These are phyloP conservation scores for Podospora didyma DNA, from an alignment of 495 filamentous ascomycete genomes.

Conservation along the genomic window DNA sequence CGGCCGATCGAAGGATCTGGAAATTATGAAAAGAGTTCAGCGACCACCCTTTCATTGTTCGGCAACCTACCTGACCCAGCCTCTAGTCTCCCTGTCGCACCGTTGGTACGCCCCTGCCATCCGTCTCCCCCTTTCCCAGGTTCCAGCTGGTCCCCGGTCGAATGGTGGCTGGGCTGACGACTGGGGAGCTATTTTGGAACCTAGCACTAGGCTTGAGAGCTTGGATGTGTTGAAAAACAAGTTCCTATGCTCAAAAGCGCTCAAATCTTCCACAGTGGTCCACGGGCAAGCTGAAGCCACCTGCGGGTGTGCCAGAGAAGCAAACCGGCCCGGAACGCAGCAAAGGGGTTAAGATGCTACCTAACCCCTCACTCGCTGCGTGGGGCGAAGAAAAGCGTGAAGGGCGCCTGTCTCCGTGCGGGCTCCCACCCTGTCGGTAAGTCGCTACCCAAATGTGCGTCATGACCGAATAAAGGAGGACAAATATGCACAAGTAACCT, in stretches of 20 bases:
- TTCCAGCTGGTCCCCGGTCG: not conserved
- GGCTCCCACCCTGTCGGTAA: constrained; percentile 24
- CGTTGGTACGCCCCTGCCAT: not conserved
- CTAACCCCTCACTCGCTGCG: not conserved
- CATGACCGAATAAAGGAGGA: no score
- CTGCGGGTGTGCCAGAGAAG: not conserved
- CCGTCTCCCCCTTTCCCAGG: not conserved
- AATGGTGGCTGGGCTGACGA: not conserved
- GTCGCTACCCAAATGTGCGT: not conserved
- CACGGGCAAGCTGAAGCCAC: not conserved
- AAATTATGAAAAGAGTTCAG: constrained; percentile 14
- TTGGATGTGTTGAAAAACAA: no score
- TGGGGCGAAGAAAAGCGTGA: not conserved
- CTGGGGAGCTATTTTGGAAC: not conserved
- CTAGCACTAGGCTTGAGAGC: no score
- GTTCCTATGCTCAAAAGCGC: no score
- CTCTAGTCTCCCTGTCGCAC: constrained; percentile 13
- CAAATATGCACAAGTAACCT: no score
- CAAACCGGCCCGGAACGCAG: constrained; percentile 19
- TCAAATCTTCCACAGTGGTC: not conserved
- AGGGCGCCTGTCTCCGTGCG: constrained; percentile 15
- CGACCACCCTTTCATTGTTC: not conserved
- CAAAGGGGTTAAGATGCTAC: not conserved
- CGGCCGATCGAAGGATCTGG: constrained; percentile 18
- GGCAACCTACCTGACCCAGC: constrained; percentile 7